Percentiles rank a stretch among this genome's conserved stretches.
Conservation (phyloP, 139 green algal genomes). For the Tetraselmis striata region DNA sequence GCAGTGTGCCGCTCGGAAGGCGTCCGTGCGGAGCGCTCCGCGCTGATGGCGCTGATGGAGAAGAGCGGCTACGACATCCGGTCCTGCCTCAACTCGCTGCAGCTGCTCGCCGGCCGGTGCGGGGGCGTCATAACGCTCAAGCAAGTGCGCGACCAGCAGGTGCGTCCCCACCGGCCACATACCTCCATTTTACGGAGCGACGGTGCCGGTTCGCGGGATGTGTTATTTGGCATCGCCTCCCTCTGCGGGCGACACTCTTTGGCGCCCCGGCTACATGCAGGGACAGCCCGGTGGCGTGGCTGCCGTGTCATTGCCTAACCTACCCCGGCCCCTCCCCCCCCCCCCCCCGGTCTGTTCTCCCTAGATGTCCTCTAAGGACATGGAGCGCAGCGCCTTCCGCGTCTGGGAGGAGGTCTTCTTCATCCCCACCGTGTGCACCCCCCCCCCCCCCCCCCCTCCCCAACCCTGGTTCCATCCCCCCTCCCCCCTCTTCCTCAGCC, state of each 20-base stretch:
- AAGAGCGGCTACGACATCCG: constrained; percentile 73
- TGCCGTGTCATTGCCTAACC: too few species aligned
- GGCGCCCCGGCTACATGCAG: too few species aligned
- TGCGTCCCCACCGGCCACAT: background rate
- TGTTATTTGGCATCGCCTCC: too few species aligned
- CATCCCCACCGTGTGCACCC: background rate
- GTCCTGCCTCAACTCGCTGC: constrained; percentile 89
- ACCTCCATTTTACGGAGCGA: too few species aligned
- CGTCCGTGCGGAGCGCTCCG: constrained; percentile 30
- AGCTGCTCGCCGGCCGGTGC: constrained; percentile 53
- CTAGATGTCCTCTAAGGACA: constrained; percentile 55
- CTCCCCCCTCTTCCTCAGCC: too few species aligned
- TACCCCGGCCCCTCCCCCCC: too few species aligned
- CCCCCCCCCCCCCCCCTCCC: too few species aligned
- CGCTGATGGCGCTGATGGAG: constrained; percentile 45
- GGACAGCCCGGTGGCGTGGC: too few species aligned
- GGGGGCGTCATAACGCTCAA: background rate
- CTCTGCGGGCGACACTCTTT: too few species aligned
- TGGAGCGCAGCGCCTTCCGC: constrained; percentile 48
- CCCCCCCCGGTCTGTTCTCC: background rate
- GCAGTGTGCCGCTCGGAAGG: constrained; percentile 26
- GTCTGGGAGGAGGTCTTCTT: constrained; percentile 62
- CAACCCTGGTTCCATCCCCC: too few species aligned
- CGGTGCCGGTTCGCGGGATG: too few species aligned
- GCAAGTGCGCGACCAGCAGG: background rate